These are phyloP conservation scores for Yamadazyma membranifaciens DNA, from an alignment of 1,139 yeast species.

Conservation along the genomic window DNA sequence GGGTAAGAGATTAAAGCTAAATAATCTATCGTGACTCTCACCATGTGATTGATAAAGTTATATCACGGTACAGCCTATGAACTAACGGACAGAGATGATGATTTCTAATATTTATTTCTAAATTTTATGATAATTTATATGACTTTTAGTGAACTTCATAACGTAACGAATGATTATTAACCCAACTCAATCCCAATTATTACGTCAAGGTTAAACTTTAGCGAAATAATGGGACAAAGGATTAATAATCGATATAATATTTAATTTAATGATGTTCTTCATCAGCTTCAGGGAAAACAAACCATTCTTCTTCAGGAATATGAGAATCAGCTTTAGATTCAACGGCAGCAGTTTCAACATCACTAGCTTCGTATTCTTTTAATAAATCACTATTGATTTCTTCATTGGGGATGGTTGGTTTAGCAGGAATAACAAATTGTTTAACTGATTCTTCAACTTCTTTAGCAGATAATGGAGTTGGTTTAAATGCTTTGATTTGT, in stretches of 20 bases:
- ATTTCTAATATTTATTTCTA: slow-evolving; percentile 2
- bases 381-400: slow-evolving; percentile 78
- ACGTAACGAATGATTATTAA: too few relatives aligned
- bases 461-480: slow-evolving; percentile 67
- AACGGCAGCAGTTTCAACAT: slow-evolving; percentile 57
- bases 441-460: slow-evolving; percentile 80
- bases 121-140: neutral
- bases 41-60: too few relatives aligned
- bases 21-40: too few relatives aligned
- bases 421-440: slow-evolving; percentile 75
- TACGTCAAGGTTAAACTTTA: too few relatives aligned
- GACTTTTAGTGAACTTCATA: too few relatives aligned
- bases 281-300: slow-evolving; percentile 75
- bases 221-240: too few relatives aligned
- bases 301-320: slow-evolving; percentile 72
- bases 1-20: too few relatives aligned
- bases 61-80: too few relatives aligned
- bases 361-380: slow-evolving; percentile 68
- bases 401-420: slow-evolving; percentile 69
- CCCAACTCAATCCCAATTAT: too few relatives aligned
- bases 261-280: slow-evolving; percentile 49
- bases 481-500: slow-evolving; percentile 86
- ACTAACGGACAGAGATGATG: neutral
- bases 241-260: neutral
- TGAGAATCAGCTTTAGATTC: slow-evolving; percentile 43